Evolutionary conservation across 176 grass and related monocot species (phyloP), one percentile per base, ranked within the genome.

Genomic region (Ampelocalamus luodianensis): DNA sequence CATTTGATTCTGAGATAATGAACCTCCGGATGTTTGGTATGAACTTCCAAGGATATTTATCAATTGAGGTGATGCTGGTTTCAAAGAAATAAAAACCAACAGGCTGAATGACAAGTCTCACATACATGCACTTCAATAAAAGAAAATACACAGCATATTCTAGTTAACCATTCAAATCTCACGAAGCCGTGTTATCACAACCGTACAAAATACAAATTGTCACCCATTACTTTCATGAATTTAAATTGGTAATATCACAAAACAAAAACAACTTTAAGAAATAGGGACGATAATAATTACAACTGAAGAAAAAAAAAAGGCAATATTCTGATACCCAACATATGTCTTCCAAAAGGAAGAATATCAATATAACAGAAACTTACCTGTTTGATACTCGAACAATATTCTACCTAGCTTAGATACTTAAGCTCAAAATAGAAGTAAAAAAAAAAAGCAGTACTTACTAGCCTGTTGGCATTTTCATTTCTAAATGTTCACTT

Each of bases 21-120:
- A 49, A 68, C 92, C 92, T 81, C 92, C 89, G 60, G 90, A 83
- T 69, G 87, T 60, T 71, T 85, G 85, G 85, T 92, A 95, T 83
- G 93, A 95, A 69, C 71, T 90, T 82, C 96, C 93, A 87, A 93
- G 88, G 91, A 95, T 94, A 78, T 92, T 92, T 56, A 98, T 88
- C 74, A 90, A 91, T 50, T 94, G 95, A 23, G 93, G 90, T 44
- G 84, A 90, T 68, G 67, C 89, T 90, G 79, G 56, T 17, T 66
- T 71, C 59, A 56, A 66, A 78, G 16, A 36, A 69, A 40, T 50
- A 61, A 39, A 69, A 72, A 51, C 22, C 68, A 83, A 71, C 11
- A 74, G 10, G 15, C 1, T 79, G 26, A 82, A 83, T 83, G 67
- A 87, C 50, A 26, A 26, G 74, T 40, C 51, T 38, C 49, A 60